Percentiles rank a stretch among this genome's conserved stretches.
Conservation (phyloP, 805 yeast species). For the Metschnikowia noctiluminum region DNA sequence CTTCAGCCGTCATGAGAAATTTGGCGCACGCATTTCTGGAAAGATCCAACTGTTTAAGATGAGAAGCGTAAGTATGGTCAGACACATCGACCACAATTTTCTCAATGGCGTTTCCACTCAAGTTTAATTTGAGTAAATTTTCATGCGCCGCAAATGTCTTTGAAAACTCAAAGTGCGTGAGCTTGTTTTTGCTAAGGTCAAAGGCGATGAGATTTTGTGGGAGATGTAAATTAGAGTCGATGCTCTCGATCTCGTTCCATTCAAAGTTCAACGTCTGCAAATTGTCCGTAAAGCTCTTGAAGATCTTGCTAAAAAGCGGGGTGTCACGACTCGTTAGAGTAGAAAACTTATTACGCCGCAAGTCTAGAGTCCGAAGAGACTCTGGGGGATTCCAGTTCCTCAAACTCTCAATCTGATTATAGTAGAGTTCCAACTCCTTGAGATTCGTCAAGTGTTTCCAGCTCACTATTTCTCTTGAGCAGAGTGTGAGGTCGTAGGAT, state of each 20-base stretch:
- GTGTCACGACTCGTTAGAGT: slow-evolving; percentile 11
- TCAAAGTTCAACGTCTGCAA: slow-evolving; percentile 13
- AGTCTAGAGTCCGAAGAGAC: slow-evolving; percentile 10
- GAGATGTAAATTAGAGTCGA: slow-evolving; percentile 11
- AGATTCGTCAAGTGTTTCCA: slow-evolving; percentile 28
- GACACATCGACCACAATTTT: slow-evolving; percentile 3
- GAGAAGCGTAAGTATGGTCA: slow-evolving; percentile 4
- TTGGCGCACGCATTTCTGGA: slow-evolving; percentile 17
- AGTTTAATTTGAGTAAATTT: slow-evolving; percentile 14
- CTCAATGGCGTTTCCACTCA: slow-evolving; percentile 10
- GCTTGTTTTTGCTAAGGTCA: slow-evolving; percentile 19
- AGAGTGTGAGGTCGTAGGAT: slow-evolving; percentile 16
- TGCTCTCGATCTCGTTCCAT: slow-evolving; percentile 14
- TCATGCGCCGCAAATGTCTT: slow-evolving; percentile 10
- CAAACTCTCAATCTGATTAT: slow-evolving; percentile 20
- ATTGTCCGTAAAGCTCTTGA: slow-evolving; percentile 1
- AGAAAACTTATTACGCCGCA: slow-evolving; percentile 15
- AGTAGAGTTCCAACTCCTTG: slow-evolving; percentile 20
- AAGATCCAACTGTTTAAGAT: slow-evolving; percentile 19
- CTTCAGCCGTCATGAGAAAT: slow-evolving; percentile 15
- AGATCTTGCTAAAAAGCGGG: slow-evolving; percentile 9
- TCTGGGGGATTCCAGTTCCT: slow-evolving; percentile 21
- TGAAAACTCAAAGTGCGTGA: slow-evolving; percentile 15
- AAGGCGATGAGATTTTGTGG: slow-evolving; percentile 15
- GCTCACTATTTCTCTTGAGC: slow-evolving; percentile 6